Evolutionary conservation across 140 eudicot genomes (phyloP).

Genomic region (Senecio squalidus): DNA sequence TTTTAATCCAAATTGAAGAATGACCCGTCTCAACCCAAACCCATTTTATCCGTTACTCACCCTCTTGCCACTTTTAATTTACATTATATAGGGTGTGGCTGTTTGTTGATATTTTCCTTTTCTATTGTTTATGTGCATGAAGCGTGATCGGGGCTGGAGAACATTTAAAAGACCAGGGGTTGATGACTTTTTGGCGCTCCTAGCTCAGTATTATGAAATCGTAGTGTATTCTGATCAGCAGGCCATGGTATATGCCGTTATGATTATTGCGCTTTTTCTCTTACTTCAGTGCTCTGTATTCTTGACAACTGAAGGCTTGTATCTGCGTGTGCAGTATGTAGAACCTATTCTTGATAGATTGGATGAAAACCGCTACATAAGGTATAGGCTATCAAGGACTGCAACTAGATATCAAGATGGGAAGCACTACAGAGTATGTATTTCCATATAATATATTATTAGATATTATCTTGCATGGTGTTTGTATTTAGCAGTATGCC

Average conservation of each 20-base stretch:
- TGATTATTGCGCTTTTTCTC: not conserved
- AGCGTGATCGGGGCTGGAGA: conserved; percentile 99
- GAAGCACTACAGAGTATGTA: conserved; percentile 73
- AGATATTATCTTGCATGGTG: not conserved
- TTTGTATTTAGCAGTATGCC: not conserved
- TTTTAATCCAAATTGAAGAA: too few species aligned
- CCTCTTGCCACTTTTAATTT: too few species aligned
- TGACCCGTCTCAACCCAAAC: too few species aligned
- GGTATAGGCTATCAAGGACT: conserved; percentile 64
- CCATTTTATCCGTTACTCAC: too few species aligned
- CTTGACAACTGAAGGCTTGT: not conserved
- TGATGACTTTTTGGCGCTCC: conserved; percentile 71
- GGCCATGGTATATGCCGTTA: conserved; percentile 41
- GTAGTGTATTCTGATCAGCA: conserved; percentile 73
- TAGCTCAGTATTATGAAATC: conserved; percentile 73
- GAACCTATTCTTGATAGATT: conserved; percentile 70
- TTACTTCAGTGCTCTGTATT: not conserved
- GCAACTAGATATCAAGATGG: conserved; percentile 79
- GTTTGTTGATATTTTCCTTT: conserved; percentile 1
- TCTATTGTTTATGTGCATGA: not conserved
- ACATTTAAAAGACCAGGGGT: conserved; percentile 90
- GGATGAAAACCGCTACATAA: conserved; percentile 57
- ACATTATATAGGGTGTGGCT: conserved; percentile 5
- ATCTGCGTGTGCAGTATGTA: conserved; percentile 57
- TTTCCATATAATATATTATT: not conserved